phyloP scores from a whole-genome alignment of 1,284 basidiomycete species.

The Ganoderma lucidum region DNA sequence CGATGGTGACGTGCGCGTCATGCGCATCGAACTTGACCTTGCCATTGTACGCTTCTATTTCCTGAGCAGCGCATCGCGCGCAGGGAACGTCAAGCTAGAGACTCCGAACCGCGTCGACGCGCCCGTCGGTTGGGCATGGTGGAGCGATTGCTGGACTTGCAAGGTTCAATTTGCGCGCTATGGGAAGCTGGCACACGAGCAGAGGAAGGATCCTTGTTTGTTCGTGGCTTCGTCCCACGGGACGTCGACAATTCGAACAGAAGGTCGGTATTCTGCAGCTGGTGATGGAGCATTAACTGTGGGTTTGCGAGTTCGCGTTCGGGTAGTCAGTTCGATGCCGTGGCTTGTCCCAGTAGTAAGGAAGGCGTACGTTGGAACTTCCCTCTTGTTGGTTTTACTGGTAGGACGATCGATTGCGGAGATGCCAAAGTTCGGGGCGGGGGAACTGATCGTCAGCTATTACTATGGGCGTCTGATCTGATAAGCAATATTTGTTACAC shows the following conservation, averaged over 20 bases:
- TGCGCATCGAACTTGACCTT: neutral
- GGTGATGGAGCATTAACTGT: neutral
- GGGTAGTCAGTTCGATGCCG: neutral
- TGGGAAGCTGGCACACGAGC: neutral
- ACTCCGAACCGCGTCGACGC: neutral
- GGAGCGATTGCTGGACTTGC: neutral
- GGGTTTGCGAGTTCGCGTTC: neutral
- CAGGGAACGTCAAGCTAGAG: neutral
- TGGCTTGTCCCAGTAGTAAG: neutral
- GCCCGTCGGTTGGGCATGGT: neutral
- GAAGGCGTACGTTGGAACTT: neutral
- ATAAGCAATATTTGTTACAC: neutral
- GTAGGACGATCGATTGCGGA: neutral
- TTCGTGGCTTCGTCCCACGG: neutral
- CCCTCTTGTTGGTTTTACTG: neutral
- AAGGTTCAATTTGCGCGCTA: conserved; percentile 12
- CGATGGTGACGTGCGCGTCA: neutral
- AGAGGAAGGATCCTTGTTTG: neutral
- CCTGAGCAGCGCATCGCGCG: neutral
- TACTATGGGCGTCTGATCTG: neutral
- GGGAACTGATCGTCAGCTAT: neutral
- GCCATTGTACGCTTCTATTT: neutral
- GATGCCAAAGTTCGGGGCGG: neutral
- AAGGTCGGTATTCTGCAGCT: neutral
- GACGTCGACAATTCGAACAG: neutral